A percentile compares a stretch with the other conserved stretches of the same genome.
These are phyloP conservation scores for Streptanthus diversifolius DNA, from an alignment of 345 rosid genomes.

Conservation along the genomic window DNA sequence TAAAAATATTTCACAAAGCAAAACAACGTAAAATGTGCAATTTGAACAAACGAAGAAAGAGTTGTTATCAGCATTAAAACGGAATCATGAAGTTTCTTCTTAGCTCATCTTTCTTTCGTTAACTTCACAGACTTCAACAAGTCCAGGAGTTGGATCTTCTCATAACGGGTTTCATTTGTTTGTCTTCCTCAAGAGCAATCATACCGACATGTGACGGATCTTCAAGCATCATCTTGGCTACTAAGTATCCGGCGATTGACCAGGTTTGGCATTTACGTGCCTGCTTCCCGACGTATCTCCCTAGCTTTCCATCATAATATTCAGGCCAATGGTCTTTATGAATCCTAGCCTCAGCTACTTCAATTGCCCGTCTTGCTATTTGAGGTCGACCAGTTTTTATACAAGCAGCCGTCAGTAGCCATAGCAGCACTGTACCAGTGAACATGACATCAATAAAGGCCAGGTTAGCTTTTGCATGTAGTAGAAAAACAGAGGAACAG, in stretches of 20 bases:
- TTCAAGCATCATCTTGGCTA: slow-evolving; percentile 94
- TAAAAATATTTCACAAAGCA: slow-evolving; percentile 23
- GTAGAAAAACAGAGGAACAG: background rate
- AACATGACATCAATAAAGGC: slow-evolving; percentile 10
- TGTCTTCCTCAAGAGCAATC: slow-evolving; percentile 85
- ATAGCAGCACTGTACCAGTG: slow-evolving; percentile 60
- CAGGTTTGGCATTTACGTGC: slow-evolving; percentile 81
- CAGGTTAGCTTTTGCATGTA: background rate
- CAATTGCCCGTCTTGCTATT: slow-evolving; percentile 81
- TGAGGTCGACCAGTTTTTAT: slow-evolving; percentile 94
- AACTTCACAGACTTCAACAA: slow-evolving; percentile 9
- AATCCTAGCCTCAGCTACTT: slow-evolving; percentile 70
- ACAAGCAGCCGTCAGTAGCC: slow-evolving; percentile 91
- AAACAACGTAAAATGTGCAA: slow-evolving; percentile 9
- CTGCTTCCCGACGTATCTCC: slow-evolving; percentile 90
- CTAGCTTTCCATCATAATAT: slow-evolving; percentile 88
- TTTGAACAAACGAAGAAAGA: slow-evolving; percentile 3
- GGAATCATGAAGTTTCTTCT: slow-evolving; percentile 17
- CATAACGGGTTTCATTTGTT: slow-evolving; percentile 68
- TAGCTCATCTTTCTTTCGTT: background rate
- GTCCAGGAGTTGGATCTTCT: slow-evolving; percentile 86
- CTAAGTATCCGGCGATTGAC: slow-evolving; percentile 91
- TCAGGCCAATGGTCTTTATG: slow-evolving; percentile 85
- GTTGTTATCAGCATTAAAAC: slow-evolving; percentile 11
- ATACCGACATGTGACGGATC: slow-evolving; percentile 93